Evolutionary conservation across 2,329 filamentous ascomycete species (phyloP), one percentile per base, ranked within the genome.

Genomic region (Ophiostoma perfectum): DNA sequence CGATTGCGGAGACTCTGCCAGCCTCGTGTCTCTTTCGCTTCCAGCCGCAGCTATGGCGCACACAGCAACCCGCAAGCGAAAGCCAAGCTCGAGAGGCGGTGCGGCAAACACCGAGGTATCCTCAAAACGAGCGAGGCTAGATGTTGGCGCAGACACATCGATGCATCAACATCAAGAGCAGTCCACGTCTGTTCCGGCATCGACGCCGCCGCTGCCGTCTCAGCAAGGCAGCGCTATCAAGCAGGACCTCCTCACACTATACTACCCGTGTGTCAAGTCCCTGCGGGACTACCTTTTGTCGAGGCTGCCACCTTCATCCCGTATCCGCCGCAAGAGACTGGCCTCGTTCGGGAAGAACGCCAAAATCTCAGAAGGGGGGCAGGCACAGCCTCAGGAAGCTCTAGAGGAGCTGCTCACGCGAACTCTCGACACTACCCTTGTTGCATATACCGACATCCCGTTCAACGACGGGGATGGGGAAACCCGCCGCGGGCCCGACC

Each of bases 231-330:
- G 45, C 27, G 36, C 14, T 44, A 44, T 79, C 73, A 73, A 76
- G 60, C 88, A 92, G 75, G 85, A 86, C 67, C 83, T 95, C 45
- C 81, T 96, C 68, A 82, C 82, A 63, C 83, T 84, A 70, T 90
- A 89, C 78, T 96, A 93, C 78, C 78, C 83, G 7, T 78, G 82
- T 64, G 83, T 93, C 12, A 77, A 86, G 68, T 88, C 88, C 0
- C 80, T 97, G 69, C 87, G 92, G 73, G 82, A 89, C 69, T 91
- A 92, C 78, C 80, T 93, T 52, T 80, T 93, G 64, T 80, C 81
- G 27, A 85, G 82, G 70, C 83, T 96, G 11, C 89, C 91, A 0
- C 72, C 77, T n/a, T 82, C 86, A 11, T 94, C 91, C 5, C 90
- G 83, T 67, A 76, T 88, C 67, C 80, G 87, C 63, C 80, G 84